phyloP scores from a whole-genome alignment of 192 early-diverging fungal species.

The Coemansia sp. region DNA sequence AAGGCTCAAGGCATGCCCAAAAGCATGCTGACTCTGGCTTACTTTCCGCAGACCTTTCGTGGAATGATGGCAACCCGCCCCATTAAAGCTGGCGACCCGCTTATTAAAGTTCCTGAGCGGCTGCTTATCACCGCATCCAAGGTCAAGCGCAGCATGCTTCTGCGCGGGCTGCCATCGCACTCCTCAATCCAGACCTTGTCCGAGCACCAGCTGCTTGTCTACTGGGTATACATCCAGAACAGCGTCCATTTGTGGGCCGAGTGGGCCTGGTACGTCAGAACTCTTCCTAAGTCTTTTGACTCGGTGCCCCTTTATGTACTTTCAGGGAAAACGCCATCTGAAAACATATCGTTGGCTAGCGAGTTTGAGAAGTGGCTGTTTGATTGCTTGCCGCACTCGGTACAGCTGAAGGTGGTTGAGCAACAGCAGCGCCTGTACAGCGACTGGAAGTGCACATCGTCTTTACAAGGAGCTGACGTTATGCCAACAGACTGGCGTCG shows the following conservation, averaged over 20 bases:
- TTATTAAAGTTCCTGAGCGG: slow-evolving; percentile 37
- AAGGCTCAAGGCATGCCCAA: slow-evolving; percentile 26
- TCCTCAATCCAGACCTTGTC: slow-evolving; percentile 8
- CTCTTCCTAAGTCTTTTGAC: slow-evolving; percentile 34
- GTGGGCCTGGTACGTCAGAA: slow-evolving; percentile 27
- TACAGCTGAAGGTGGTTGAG: slow-evolving; percentile 14
- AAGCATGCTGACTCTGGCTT: slow-evolving; percentile 31
- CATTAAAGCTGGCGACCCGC: slow-evolving; percentile 28
- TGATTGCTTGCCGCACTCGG: slow-evolving; percentile 20
- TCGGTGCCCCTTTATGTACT: slow-evolving; percentile 38
- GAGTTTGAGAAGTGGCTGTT: slow-evolving; percentile 15
- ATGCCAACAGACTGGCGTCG: slow-evolving; percentile 16
- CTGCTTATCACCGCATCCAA: slow-evolving; percentile 45
- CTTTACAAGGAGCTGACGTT: neutral
- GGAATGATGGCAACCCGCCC: slow-evolving; percentile 51
- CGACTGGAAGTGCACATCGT: slow-evolving; percentile 23
- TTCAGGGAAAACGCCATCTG: slow-evolving; percentile 17
- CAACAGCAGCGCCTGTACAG: slow-evolving; percentile 25
- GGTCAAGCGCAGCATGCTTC: slow-evolving; percentile 5
- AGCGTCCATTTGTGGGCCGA: slow-evolving; percentile 3
- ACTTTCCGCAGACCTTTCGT: slow-evolving; percentile 41
- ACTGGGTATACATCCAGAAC: slow-evolving; percentile 26
- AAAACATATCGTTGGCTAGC: slow-evolving; percentile 1
- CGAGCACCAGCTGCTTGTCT: slow-evolving; percentile 42
- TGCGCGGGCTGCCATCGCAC: neutral